phyloP scores from a whole-genome alignment of 2,329 filamentous ascomycete genomes.

The Aspergillus neotritici region DNA sequence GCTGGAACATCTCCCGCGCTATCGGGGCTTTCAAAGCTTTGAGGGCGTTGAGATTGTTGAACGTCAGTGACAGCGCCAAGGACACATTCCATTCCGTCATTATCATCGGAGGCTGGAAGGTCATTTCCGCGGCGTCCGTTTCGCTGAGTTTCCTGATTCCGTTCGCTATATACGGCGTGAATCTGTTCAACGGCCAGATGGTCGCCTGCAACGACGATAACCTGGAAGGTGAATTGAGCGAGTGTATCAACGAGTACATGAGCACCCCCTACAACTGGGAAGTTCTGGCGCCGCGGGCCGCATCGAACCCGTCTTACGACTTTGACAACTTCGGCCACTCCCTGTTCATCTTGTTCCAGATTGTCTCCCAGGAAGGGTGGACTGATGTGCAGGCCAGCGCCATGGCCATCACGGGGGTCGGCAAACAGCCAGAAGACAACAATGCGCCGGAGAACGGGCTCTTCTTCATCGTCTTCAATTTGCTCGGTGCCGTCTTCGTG shows the following conservation, averaged over 20 bases:
- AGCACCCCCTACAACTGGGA: slow-evolving; percentile 77
- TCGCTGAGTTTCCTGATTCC: slow-evolving; percentile 91
- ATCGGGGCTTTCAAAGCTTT: slow-evolving; percentile 97
- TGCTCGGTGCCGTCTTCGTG: slow-evolving; percentile 92
- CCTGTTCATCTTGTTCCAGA: slow-evolving; percentile 95
- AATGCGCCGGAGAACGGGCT: slow-evolving; percentile 76
- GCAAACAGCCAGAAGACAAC: slow-evolving; percentile 64
- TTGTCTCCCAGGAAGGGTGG: slow-evolving; percentile 98
- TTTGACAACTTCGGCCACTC: slow-evolving; percentile 95
- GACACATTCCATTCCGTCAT: slow-evolving; percentile 97
- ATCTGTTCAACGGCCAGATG: slow-evolving; percentile 82
- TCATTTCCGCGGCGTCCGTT: slow-evolving; percentile 85
- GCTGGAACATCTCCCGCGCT: slow-evolving; percentile 79
- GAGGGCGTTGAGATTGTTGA: slow-evolving; percentile 81
- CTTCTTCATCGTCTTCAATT: slow-evolving; percentile 95
- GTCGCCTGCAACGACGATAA: slow-evolving; percentile 69
- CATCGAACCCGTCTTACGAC: slow-evolving; percentile 75
- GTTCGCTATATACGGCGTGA: slow-evolving; percentile 93
- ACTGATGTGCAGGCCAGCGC: slow-evolving; percentile 82
- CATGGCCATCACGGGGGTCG: slow-evolving; percentile 72
- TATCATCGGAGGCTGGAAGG: slow-evolving; percentile 88
- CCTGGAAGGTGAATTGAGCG: slow-evolving; percentile 51
- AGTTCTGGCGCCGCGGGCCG: slow-evolving; percentile 74
- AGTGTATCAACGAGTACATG: slow-evolving; percentile 80
- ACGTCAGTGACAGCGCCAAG: slow-evolving; percentile 90